These are phyloP conservation scores for Yarrowia porcina DNA, from an alignment of 805 yeast species.

Conservation along the genomic window DNA sequence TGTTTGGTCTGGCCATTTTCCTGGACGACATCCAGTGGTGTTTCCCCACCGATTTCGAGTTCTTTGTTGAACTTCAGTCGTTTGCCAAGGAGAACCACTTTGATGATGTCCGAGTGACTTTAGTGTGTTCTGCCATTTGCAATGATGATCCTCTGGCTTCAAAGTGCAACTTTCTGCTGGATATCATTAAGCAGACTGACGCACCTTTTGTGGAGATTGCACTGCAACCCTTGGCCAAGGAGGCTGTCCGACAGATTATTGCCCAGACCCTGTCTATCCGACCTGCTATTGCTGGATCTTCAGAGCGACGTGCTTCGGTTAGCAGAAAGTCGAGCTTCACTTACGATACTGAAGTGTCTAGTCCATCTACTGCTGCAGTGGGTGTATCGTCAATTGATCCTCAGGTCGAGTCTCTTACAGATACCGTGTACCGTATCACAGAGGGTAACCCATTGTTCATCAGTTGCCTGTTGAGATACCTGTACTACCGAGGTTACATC, in stretches of 20 bases:
- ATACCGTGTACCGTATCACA: conserved; percentile 30
- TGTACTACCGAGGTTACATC: conserved; percentile 30
- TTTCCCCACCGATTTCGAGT: conserved; percentile 36
- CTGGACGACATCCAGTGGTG: conserved; percentile 50
- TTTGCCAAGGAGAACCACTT: conserved; percentile 35
- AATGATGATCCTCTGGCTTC: conserved; percentile 17
- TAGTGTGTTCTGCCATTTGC: conserved; percentile 34
- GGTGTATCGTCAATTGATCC: conserved; percentile 16
- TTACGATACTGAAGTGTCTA: not conserved
- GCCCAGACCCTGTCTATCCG: conserved; percentile 29
- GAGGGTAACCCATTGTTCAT: conserved; percentile 34
- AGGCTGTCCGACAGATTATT: conserved; percentile 31
- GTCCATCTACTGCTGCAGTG: not conserved
- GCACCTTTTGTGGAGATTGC: conserved; percentile 30
- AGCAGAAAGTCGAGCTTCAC: conserved; percentile 18
- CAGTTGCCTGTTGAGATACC: conserved; percentile 28
- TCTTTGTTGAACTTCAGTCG: conserved; percentile 34
- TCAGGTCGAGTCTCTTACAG: conserved; percentile 29
- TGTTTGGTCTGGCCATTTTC: conserved; percentile 45
- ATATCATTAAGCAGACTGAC: conserved; percentile 18
- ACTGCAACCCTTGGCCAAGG: conserved; percentile 29
- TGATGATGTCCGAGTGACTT: conserved; percentile 33
- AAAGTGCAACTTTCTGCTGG: conserved; percentile 22
- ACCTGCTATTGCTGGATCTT: not conserved
- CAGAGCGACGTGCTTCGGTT: conserved; percentile 1